Evolutionary conservation across 352 stramenopile genomes (phyloP), one percentile per base, ranked within the genome.

Genomic region (Phytopythium delawarense): DNA sequence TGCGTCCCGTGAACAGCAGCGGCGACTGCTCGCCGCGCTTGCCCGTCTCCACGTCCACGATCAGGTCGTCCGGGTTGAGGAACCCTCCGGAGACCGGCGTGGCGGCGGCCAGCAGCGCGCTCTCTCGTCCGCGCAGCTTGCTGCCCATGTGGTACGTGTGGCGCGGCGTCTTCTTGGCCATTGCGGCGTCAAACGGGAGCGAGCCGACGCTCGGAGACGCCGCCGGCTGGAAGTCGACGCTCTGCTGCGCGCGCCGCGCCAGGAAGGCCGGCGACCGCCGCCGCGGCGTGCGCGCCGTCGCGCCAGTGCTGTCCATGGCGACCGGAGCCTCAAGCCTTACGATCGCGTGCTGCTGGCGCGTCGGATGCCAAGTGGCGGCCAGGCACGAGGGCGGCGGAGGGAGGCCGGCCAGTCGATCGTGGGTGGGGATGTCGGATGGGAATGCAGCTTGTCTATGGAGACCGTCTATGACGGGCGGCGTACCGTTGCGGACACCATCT

Each of bases 281-380:
- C 49, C 78, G 74, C 46, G 86, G 86, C 44, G 86, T 94, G 54
- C 84, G 76, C 21, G 77, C 81, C 23, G 80, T 94, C 13, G 86
- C 86, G 20, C 86, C 86, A 7, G 80, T 88, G 75, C 81, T 91
- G 74, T 94, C 83, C 86, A 94, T 94, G 44, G 62, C 9, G 16
- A 25, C 42, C 18, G 20, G 20, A 25, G 40, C 40, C 44, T 50
- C 28, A 32, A 32, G 28, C 3, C 28, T 32, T 32, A 32, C 5
- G 20, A 18, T 50, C n/a, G 4, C 25, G 20, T 34, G 23, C 45
- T 53, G 46, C 23, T n/a, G 23, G 25, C 30, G 42, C 21, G 46
- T 6, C 21, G 21, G 46, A 35, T 34, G 9, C 5, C 21, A 53
- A 53, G 46, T 53, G 46, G 46, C 46, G 46, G 4, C 4, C 23